phyloP scores from a whole-genome alignment of 305 asterid genomes.

The Plantago rigida region DNA sequence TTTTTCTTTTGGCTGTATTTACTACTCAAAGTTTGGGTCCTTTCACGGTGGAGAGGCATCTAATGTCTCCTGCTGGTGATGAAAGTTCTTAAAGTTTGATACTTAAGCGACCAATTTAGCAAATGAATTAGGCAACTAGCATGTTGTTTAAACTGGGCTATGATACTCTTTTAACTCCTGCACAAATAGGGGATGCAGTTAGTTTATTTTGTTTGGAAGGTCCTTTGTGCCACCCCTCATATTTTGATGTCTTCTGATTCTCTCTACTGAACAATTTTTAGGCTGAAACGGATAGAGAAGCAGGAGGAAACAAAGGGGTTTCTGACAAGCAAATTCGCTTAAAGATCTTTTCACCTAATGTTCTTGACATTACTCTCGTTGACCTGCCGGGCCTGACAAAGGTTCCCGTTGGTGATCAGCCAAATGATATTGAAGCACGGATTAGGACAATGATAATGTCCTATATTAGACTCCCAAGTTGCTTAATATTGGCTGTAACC shows the following conservation, averaged over 20 bases:
- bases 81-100: background rate
- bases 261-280: conserved; percentile 28
- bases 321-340: conserved; percentile 88
- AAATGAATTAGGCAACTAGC: background rate
- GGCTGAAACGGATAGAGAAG: conserved; percentile 95
- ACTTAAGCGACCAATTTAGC: background rate
- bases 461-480: conserved; percentile 69
- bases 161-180: background rate
- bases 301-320: conserved; percentile 78
- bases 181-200: conserved; percentile 1
- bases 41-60: background rate
- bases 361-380: conserved; percentile 92
- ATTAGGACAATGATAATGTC: conserved; percentile 98
- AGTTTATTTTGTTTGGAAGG: conserved; percentile 5
- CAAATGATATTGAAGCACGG: conserved; percentile 92
- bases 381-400: conserved; percentile 96
- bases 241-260: conserved; percentile 8
- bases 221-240: conserved; percentile 7
- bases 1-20: background rate
- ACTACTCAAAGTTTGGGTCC: background rate
- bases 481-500: conserved; percentile 92
- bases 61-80: background rate
- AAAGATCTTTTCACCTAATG: conserved; percentile 93
- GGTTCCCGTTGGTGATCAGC: conserved; percentile 98
- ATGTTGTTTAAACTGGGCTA: conserved; percentile 6